Evolutionary conservation across 139 green algal genomes (phyloP).

Genomic region (Picochlorum sp.): DNA sequence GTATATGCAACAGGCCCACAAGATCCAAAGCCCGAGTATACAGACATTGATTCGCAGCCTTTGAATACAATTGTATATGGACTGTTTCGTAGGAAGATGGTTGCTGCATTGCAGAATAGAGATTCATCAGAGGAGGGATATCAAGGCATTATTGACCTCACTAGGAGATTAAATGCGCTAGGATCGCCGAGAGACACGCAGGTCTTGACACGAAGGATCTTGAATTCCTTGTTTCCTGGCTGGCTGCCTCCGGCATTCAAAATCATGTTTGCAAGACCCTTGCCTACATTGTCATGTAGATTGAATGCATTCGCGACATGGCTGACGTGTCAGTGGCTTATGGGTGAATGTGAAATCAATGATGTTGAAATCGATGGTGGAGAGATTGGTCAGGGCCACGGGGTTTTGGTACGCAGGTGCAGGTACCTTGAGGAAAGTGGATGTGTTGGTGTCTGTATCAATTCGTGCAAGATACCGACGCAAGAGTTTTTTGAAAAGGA

Average conservation of each 20-base stretch:
- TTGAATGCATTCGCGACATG: constrained; percentile 76
- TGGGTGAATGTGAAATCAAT: constrained; percentile 74
- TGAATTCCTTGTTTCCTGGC: constrained; percentile 65
- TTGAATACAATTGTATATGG: constrained; percentile 58
- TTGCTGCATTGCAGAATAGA: constrained; percentile 35
- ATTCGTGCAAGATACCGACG: constrained; percentile 83
- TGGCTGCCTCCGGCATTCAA: constrained; percentile 71
- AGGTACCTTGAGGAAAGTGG: constrained; percentile 78
- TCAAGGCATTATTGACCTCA: constrained; percentile 77
- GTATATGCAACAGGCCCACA: constrained; percentile 1
- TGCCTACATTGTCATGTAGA: constrained; percentile 41
- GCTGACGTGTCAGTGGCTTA: constrained; percentile 83
- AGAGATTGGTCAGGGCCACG: constrained; percentile 35
- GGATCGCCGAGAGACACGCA: constrained; percentile 45
- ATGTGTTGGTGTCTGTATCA: constrained; percentile 77
- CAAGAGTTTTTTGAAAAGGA: constrained; percentile 80
- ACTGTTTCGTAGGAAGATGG: constrained; percentile 77
- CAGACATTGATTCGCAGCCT: constrained; percentile 45
- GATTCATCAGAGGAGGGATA: constrained; percentile 61
- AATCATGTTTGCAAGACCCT: constrained; percentile 40
- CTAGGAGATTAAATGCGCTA: constrained; percentile 54
- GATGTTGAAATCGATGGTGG: constrained; percentile 69
- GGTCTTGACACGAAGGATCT: constrained; percentile 48
- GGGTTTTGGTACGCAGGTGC: constrained; percentile 75
- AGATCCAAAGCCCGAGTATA: constrained; percentile 15